Evolutionary conservation across 306 rosid genomes (phyloP), one percentile per base, ranked within the genome.

Genomic region (Malus asiatica): DNA sequence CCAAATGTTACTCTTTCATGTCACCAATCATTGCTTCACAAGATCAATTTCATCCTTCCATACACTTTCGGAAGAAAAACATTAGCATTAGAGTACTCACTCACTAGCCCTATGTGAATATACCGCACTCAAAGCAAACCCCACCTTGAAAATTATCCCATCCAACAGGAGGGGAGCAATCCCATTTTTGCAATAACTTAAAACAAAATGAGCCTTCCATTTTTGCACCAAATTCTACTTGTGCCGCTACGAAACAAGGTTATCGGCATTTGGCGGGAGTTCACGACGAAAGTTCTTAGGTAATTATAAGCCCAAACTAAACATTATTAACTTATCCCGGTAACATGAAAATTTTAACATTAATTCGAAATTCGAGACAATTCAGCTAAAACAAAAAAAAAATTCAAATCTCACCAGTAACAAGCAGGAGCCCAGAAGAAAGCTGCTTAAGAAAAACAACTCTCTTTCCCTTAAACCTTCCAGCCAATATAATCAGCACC

Each of bases 381-480:
- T 5, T 15, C 55, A 14, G 20, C 55, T 15, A 4, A 48, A 0
- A 48, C 5, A 48, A 48, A 48, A 15, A 38, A 33, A 38, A 9
- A 0, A 42, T 42, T 48, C 8, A 11, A 22, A 51, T 10, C 62
- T 66, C 58, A 83, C 83, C 83, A 66, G 86, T 76, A 4, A 76
- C 84, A 10, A 83, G 64, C 76, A 79, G 81, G 48, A 83, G 59
- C 20, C 83, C 86, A 42, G 86, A 83, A 0, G 83, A 19, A 58
- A 83, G 81, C 29, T 83, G 79, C 59, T 79, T 83, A 4, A 83
- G 66, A 27, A 83, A 83, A 20, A 83, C 81, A 44, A 83, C 84
- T 68, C 84, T 72, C 71, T 79, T 83, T 27, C 86, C 86, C 73
- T 76, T 79, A 20, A 83, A 83, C 76, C 81, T 76, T 64, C 86